These are phyloP conservation scores for Vicia sativa DNA, from an alignment of 306 rosid genomes.

Conservation along the genomic window DNA sequence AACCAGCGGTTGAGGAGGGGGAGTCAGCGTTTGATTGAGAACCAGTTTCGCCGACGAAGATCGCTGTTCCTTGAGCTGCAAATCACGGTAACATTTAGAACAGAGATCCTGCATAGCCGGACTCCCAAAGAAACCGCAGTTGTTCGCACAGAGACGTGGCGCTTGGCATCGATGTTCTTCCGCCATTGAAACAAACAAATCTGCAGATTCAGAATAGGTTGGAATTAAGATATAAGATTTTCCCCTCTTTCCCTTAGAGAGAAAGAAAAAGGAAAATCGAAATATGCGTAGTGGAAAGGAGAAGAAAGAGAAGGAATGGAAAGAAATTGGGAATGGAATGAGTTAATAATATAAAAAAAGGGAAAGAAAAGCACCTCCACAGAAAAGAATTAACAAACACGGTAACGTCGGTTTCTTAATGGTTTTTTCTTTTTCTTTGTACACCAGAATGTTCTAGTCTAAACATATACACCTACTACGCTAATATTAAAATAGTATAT, in stretches of 20 bases:
- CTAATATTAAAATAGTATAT: not conserved
- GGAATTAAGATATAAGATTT: not conserved
- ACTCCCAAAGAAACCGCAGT: constrained; percentile 84
- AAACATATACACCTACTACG: not conserved
- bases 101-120: constrained; percentile 68
- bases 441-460: not conserved
- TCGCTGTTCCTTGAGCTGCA: constrained; percentile 66
- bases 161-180: constrained; percentile 89
- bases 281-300: not conserved
- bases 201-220: not conserved
- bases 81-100: constrained; percentile 76
- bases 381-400: not conserved
- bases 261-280: not conserved
- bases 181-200: constrained; percentile 55
- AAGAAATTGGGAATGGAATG: not conserved
- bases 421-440: not conserved
- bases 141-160: constrained; percentile 70
- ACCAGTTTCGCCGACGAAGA: constrained; percentile 60
- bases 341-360: not conserved
- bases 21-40: constrained; percentile 56
- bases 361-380: constrained; percentile 9
- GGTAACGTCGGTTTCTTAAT: not conserved
- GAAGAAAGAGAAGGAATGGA: not conserved
- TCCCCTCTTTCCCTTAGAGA: not conserved
- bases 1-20: constrained; percentile 39